Evolutionary conservation across 2,329 filamentous ascomycete species (phyloP), one percentile per base, ranked within the genome.

Genomic region (Microsporum audouinii): DNA sequence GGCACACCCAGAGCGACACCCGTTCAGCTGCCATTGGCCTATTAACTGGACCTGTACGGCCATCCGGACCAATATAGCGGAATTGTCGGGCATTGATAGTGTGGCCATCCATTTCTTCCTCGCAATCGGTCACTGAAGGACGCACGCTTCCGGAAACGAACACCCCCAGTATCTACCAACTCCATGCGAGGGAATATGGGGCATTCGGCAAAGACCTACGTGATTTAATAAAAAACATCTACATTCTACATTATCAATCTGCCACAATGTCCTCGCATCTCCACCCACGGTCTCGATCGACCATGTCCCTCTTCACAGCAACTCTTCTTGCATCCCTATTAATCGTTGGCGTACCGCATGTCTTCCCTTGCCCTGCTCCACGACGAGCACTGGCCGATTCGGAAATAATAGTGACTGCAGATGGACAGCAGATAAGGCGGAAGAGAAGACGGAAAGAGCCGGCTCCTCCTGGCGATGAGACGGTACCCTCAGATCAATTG

Each of bases 241-340:
- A n/a, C 55, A 27, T 12, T 36, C 36, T 29, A 12, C 3, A 23
- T 12, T 33, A 23, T 57, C 39, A 17, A 3, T 6, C 55, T 4
- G 23, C 12, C 41, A 29, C 71, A 72, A 94, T 94, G 88, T 86
- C 89, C 69, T 88, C 84, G 45, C 79, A 92, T 76, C 85, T 99
- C 47, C 94, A 99, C 75, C 94, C 94, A 38, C 87, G 91, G 74
- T 97, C 92, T 67, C 87, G 89, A 69, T 89, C 90, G 78, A 99
- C 94, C 68, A 91, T 88, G 61, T 94, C 91, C 53, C 86, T 99
- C 63, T 99, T 99, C 78, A 91, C 90, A 58, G 89, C 88, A n/a
- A 97, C 92, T 0, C 83, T 97, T 60, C 81, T 89, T 64, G 86
- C 91, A 36, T 94, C 88, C 67, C 96, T 99, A 74, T 82, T 96